Conservation (phyloP, 345 rosid species). For the Hypericum androsaemum region DNA sequence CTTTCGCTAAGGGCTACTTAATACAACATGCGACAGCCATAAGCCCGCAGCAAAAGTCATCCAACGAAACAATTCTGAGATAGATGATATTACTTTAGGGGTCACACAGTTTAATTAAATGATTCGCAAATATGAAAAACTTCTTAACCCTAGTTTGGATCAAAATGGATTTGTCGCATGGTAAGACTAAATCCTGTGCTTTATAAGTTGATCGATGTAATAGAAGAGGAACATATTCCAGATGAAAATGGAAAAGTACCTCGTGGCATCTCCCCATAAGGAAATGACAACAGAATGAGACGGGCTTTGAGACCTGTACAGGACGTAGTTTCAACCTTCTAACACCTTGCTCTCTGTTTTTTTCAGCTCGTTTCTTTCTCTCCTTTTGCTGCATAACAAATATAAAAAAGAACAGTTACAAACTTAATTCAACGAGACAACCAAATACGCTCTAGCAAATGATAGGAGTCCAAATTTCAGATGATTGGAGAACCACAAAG, state of each 20-base stretch:
- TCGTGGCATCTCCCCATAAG: constrained; percentile 70
- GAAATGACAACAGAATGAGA: constrained; percentile 60
- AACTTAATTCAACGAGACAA: not conserved
- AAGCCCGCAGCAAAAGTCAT: too few relatives aligned
- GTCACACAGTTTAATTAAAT: too few relatives aligned
- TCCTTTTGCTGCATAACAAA: constrained; percentile 39
- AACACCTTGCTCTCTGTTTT: constrained; percentile 66
- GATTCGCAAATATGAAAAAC: too few relatives aligned
- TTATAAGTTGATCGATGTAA: not conserved
- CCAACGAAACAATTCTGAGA: too few relatives aligned
- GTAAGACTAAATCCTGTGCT: constrained; percentile 1
- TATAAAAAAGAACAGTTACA: not conserved
- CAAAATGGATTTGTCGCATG: too few relatives aligned
- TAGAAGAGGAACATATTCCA: not conserved
- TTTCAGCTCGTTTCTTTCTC: constrained; percentile 66
- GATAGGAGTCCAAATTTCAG: not conserved
- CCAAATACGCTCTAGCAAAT: not conserved
- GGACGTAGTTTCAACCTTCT: constrained; percentile 65
- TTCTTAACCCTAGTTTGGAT: too few relatives aligned
- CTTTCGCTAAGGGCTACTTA: too few relatives aligned
- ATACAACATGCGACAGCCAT: too few relatives aligned
- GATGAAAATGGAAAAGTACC: constrained; percentile 28
- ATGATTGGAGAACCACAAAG: not conserved
- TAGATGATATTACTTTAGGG: too few relatives aligned
- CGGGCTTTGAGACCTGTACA: constrained; percentile 47